These are phyloP conservation scores for Martensiomyces pterosporus DNA, from an alignment of 192 early-diverging fungal genomes.

Conservation along the genomic window DNA sequence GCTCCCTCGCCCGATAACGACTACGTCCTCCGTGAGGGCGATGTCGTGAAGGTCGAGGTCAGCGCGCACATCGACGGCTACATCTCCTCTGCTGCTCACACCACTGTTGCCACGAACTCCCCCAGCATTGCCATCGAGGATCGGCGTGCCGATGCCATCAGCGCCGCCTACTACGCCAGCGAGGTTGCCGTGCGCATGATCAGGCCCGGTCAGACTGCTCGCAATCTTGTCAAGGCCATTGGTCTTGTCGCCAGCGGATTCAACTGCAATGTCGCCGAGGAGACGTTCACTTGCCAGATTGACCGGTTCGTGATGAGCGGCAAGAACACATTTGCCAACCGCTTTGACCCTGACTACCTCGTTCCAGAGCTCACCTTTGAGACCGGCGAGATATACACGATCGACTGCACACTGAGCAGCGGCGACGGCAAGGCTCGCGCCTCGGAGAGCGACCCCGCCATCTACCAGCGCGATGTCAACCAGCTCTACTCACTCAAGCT, in stretches of 20 bases:
- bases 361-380: slow-evolving; percentile 65
- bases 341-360: slow-evolving; percentile 55
- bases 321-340: slow-evolving; percentile 57
- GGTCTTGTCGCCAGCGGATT: slow-evolving; percentile 53
- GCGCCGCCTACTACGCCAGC: slow-evolving; percentile 76
- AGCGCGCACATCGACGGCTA: slow-evolving; percentile 93
- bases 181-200: slow-evolving; percentile 81
- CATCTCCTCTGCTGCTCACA: slow-evolving; percentile 78
- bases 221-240: slow-evolving; percentile 59
- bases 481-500: slow-evolving; percentile 69
- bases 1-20: slow-evolving; percentile 66
- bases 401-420: slow-evolving; percentile 66
- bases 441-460: slow-evolving; percentile 53
- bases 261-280: slow-evolving; percentile 64
- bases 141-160: slow-evolving; percentile 69
- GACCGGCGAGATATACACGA: slow-evolving; percentile 66
- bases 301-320: slow-evolving; percentile 71
- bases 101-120: slow-evolving; percentile 62
- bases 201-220: slow-evolving; percentile 63
- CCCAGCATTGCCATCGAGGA: slow-evolving; percentile 62
- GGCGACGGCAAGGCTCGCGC: slow-evolving; percentile 57
- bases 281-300: slow-evolving; percentile 64
- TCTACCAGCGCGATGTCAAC: slow-evolving; percentile 73
- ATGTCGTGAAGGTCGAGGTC: slow-evolving; percentile 89
- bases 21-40: slow-evolving; percentile 62